A percentile compares a stretch with the other conserved stretches of the same genome.
Conservation (phyloP, 305 asterid species). For the Fraxinus floribunda region DNA sequence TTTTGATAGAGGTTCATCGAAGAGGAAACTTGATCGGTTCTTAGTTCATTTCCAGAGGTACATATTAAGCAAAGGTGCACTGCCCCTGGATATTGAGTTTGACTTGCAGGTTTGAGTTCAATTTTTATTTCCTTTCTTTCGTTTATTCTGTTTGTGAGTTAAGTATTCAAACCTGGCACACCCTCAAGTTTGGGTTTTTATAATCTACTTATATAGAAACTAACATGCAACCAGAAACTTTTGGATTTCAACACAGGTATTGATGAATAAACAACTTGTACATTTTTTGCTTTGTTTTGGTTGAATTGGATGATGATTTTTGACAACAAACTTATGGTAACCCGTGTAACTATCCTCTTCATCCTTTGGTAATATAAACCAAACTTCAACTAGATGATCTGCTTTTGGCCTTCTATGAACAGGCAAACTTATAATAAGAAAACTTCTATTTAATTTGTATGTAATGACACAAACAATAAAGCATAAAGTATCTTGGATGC, state of each 20-base stretch:
- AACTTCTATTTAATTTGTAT: neutral
- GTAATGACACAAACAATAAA: neutral
- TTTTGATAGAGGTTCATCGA: slow-evolving; percentile 96
- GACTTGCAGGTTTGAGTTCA: slow-evolving; percentile 83
- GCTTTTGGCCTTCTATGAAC: neutral
- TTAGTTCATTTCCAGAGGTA: slow-evolving; percentile 92
- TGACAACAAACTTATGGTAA: neutral
- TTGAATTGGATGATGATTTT: neutral
- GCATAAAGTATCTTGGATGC: neutral
- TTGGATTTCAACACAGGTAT: neutral
- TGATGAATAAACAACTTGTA: neutral
- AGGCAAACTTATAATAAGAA: neutral
- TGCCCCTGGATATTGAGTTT: slow-evolving; percentile 95
- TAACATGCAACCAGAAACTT: neutral
- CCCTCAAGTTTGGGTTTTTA: neutral
- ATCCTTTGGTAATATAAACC: neutral
- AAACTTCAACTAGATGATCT: neutral
- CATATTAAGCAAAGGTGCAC: slow-evolving; percentile 73
- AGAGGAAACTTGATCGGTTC: slow-evolving; percentile 95
- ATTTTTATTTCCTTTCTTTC: neutral
- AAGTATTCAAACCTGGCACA: neutral
- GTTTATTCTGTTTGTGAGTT: neutral
- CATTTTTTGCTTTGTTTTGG: neutral
- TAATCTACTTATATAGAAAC: neutral
- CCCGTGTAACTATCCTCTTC: neutral